phyloP scores from a whole-genome alignment of 345 rosid species.

The Arabis hirsuta region DNA sequence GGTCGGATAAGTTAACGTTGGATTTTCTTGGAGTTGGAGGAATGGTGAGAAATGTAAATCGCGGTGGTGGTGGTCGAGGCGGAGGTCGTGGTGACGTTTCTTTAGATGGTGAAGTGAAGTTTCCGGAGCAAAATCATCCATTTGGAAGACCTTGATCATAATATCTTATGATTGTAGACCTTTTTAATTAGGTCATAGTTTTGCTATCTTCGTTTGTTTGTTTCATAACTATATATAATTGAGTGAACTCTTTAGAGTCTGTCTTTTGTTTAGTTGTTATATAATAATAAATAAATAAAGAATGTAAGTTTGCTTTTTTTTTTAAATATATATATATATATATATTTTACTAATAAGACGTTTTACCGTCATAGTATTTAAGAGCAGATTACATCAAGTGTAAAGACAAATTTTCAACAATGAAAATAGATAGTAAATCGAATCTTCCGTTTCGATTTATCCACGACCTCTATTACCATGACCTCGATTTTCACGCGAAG shows the following conservation, averaged over 20 bases:
- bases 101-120: constrained; percentile 40
- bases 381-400: too few relatives aligned
- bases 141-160: constrained; percentile 39
- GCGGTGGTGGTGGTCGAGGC: constrained; percentile 40
- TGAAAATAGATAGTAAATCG: too few relatives aligned
- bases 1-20: constrained; percentile 68
- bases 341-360: too few relatives aligned
- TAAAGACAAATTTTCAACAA: too few relatives aligned
- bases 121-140: constrained; percentile 38
- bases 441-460: too few relatives aligned
- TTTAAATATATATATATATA: too few relatives aligned
- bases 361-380: too few relatives aligned
- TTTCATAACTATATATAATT: constrained; percentile 5
- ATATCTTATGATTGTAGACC: constrained; percentile 11
- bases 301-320: constrained; percentile 19
- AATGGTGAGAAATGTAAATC: constrained; percentile 53
- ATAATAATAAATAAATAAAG: neutral
- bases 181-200: constrained; percentile 26
- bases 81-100: constrained; percentile 22
- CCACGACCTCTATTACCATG: too few relatives aligned
- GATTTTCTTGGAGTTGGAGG: constrained; percentile 90
- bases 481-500: too few relatives aligned
- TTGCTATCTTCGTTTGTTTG: constrained; percentile 17
- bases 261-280: constrained; percentile 9
- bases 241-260: constrained; percentile 14